Conservation (phyloP, 2,329 filamentous ascomycete species). For the Cladosporium sphaerospermum region DNA sequence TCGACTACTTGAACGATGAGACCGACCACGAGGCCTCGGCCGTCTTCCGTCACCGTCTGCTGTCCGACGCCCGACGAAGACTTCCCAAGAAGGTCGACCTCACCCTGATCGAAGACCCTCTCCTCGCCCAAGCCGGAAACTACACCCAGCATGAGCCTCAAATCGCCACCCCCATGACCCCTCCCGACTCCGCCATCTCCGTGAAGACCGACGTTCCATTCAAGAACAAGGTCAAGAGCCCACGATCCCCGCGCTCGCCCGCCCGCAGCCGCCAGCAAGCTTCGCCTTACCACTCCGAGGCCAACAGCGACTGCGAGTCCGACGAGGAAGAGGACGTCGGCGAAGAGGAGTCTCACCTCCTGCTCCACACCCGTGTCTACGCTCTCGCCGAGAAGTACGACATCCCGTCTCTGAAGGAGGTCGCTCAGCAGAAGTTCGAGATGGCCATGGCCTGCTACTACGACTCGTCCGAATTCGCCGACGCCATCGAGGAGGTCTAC, state of each 20-base stretch:
- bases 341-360: constrained; percentile 35
- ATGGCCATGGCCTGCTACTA: constrained; percentile 39
- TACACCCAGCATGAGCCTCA: constrained; percentile 18
- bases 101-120: constrained; percentile 30
- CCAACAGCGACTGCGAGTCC: constrained; percentile 30
- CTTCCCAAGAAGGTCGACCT: constrained; percentile 29
- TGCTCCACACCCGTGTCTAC: constrained; percentile 44
- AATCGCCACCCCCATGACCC: constrained; percentile 14
- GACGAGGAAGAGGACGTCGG: constrained; percentile 32
- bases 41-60: constrained; percentile 29
- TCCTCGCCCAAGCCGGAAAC: constrained; percentile 28
- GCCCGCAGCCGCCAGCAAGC: constrained; percentile 14
- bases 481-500: constrained; percentile 45
- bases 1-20: constrained; percentile 30
- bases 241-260: constrained; percentile 20
- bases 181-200: constrained; percentile 16
- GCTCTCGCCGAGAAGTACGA: constrained; percentile 48
- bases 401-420: constrained; percentile 41
- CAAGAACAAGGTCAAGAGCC: constrained; percentile 10
- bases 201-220: constrained; percentile 14
- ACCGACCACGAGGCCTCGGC: constrained; percentile 22
- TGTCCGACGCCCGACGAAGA: constrained; percentile 21
- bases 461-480: constrained; percentile 40
- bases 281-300: constrained; percentile 29
- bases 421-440: constrained; percentile 43